A percentile compares a stretch with the other conserved stretches of the same genome.
Conservation (phyloP, 2,329 filamentous ascomycete species). For the Trichoderma oligosporum region DNA sequence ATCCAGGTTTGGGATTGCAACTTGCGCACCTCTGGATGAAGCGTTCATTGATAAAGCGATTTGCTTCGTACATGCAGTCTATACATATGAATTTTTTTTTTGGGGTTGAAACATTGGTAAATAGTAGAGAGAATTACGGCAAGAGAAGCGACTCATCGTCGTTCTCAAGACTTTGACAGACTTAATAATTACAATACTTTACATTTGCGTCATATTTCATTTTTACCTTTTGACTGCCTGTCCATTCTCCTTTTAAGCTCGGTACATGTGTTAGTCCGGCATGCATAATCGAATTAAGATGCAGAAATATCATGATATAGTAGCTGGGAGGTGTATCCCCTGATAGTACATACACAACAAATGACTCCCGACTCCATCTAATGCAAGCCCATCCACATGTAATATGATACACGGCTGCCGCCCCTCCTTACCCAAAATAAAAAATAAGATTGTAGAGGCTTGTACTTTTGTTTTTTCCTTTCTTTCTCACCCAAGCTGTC, state of each 20-base stretch:
- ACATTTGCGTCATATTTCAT: neutral
- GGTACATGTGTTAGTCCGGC: neutral
- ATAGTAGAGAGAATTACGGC: neutral
- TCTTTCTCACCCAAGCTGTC: slow-evolving; percentile 6
- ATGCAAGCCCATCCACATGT: slow-evolving; percentile 44
- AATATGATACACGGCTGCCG: slow-evolving; percentile 38
- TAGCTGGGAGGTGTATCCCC: slow-evolving; percentile 23
- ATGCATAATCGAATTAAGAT: slow-evolving; percentile 10
- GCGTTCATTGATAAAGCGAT: slow-evolving; percentile 19
- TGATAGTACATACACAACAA: slow-evolving; percentile 32
- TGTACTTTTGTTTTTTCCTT: slow-evolving; percentile 22
- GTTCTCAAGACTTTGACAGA: neutral
- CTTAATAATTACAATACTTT: slow-evolving; percentile 1
- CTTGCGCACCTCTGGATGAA: slow-evolving; percentile 5
- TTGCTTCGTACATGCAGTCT: slow-evolving; percentile 18
- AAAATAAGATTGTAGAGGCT: neutral
- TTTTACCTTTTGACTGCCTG: neutral
- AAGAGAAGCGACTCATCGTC: slow-evolving; percentile 5
- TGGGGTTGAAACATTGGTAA: neutral
- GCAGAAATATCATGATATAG: slow-evolving; percentile 1
- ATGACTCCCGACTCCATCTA: slow-evolving; percentile 41
- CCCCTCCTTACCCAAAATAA: slow-evolving; percentile 19
- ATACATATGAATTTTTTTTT: slow-evolving; percentile 11
- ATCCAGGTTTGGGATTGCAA: neutral
- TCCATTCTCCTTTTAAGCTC: neutral